Evolutionary conservation across 495 filamentous ascomycete species (phyloP), one percentile per base, ranked within the genome.

Genomic region (Aspergillus conjunctus): DNA sequence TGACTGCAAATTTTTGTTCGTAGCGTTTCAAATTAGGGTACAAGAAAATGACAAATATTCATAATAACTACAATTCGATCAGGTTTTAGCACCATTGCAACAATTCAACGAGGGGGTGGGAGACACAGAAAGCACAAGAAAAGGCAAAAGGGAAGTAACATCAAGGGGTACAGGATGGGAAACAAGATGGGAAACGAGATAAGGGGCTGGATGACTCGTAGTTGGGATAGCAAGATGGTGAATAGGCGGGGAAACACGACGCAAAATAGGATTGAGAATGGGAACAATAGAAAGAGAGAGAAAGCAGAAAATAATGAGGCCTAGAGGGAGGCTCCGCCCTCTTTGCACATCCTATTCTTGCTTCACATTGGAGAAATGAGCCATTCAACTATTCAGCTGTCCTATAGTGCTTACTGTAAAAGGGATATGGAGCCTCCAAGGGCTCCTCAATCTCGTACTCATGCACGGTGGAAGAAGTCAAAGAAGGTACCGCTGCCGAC

Each of bases 391-490:
- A n/a, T 17, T 17, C 50, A 34, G 26, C 30, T 52, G 21, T 10
- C 50, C 26, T 34, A 37, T 41, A 53, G 11, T 12, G 17, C 14
- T 33, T 30, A 3, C 41, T 14, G 11, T 48, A 11, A 31, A 18
- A 31, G 9, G 17, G 1, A 51, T 33, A 32, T 8, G 33, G 18
- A 37, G 37, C 34, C 11, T 53, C 49, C 21, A 33, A 41, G 51
- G 74, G 73, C 66, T 78, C 75, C 64, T 78, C 75, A 41, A 78
- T 64, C 69, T 77, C 74, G 68, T 78, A 73, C 46, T 70, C 66
- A 49, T 44, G 71, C 65, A 75, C 61, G 12, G 76, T 76, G 52
- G 67, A 62, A 58, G 52, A 32, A 6, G 51, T 55, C 44, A 59
- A 60, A 54, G 67, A 62, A 58, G 52, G 41, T 1, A 46, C 55